phyloP scores from a whole-genome alignment of 495 filamentous ascomycete species.

The Parachaetomium inaequale region DNA sequence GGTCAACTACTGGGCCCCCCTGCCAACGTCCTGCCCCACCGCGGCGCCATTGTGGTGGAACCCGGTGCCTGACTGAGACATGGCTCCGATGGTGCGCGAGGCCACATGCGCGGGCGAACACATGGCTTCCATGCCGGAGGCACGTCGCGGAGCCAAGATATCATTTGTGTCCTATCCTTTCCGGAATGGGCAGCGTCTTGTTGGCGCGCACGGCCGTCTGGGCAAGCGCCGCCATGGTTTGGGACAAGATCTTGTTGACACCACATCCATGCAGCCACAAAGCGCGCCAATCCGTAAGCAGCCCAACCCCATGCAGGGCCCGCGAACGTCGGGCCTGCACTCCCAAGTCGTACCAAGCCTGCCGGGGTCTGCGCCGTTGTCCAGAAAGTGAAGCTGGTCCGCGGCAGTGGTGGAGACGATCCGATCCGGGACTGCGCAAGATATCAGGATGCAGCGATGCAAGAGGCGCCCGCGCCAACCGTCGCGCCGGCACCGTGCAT shows the following conservation, averaged over 20 bases:
- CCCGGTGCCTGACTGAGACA: slow-evolving; percentile 13
- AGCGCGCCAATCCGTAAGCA: slow-evolving; percentile 5
- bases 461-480: slow-evolving; percentile 10
- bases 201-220: slow-evolving; percentile 7
- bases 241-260: background rate
- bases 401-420: slow-evolving; percentile 14
- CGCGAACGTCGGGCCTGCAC: slow-evolving; percentile 22
- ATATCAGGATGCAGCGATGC: slow-evolving; percentile 15
- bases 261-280: background rate
- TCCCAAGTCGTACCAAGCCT: slow-evolving; percentile 7
- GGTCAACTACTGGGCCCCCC: slow-evolving; percentile 12
- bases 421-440: slow-evolving; percentile 10
- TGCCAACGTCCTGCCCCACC: slow-evolving; percentile 17
- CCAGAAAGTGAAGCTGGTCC: slow-evolving; percentile 17
- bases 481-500: slow-evolving; percentile 16
- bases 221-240: slow-evolving; percentile 1
- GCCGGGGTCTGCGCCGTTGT: slow-evolving; percentile 16
- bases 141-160: background rate
- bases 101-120: background rate
- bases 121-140: slow-evolving; percentile 1
- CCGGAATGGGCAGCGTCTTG: background rate
- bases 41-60: slow-evolving; percentile 8
- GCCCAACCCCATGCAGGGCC: slow-evolving; percentile 4
- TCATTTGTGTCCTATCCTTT: slow-evolving; percentile 6
- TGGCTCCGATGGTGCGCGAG: slow-evolving; percentile 13